Base-by-base conservation (phyloP, 371 early-diverging fungal species). In the Dipsacomyces acuminosporus region DNA sequence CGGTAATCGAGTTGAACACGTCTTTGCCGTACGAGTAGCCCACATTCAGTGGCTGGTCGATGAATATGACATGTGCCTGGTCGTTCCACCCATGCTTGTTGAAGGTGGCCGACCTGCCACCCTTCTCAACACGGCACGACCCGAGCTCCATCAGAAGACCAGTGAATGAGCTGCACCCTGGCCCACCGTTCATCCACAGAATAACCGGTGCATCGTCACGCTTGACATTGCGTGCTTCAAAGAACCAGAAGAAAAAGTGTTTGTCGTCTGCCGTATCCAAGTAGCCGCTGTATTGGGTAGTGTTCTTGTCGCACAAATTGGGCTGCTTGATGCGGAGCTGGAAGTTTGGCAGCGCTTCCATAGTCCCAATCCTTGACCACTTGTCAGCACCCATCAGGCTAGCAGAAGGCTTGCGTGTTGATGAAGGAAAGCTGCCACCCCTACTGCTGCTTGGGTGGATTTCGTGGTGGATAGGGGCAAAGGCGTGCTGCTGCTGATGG, bases 31-130 rank as follows among this genome's bases (percentile, higher is more conserved):
- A 78, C 43, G 88, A 87, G 63, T 77, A 89, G 20, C 89, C 89
- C 45, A 86, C 85, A 51, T 87, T 86, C 20, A 83, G 55, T 6
- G 88, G 88, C 80, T 89, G 89, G 77, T 89, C 89, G 57, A 89
- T 65, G 69, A 87, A 89, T 25, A 89, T 74, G 42, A 89, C 73
- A 48, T 80, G 84, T n/a, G 88, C 86, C 51, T 83, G 77, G 58
- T 77, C 79, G 64, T 87, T 84, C 89, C 89, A 89, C 8, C 80
- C 79, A 52, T 81, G 74, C 23, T 73, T 57, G 65, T 89, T 84
- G 51, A 47, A 42, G 22, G 54, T 51, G 1, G 84, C 78, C 20
- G 72, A 76, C 48, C 70, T 71, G 44, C 89, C 89, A 36, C 74
- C 77, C 36, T 76, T 63, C 46, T 79, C 80, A n/a, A 84, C 77